Base-by-base conservation (phyloP, 2,329 filamentous ascomycete species). In the Fusarium sp. region DNA sequence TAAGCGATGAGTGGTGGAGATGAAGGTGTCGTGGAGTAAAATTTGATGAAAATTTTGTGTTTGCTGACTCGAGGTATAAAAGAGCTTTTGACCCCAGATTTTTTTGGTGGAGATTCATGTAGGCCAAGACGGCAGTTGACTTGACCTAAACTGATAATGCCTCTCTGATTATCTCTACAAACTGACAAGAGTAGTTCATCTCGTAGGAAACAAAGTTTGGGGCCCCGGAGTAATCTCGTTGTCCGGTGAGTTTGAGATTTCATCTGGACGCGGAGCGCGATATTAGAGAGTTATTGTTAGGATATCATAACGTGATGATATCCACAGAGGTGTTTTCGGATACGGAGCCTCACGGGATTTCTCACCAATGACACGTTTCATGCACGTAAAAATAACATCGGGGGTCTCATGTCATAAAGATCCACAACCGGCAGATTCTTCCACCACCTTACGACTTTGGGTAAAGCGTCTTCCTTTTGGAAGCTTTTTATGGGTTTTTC, bases 231-330 rank as follows among this genome's bases (percentile, higher is more conserved):
- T 60, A 60, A 70, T 71, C 68, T 71, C 46, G 63, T 62, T 69
- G 54, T 57, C 68, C 44, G 53, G 57, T 26, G 42, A 40, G 33
- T 32, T 48, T 15, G 26, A 64, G 60, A 44, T 20, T 57, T n/a
- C 33, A 40, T 57, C 45, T 63, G 8, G 41, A 50, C 33, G 27
- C 48, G 53, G 38, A 54, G 5, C 18, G 17, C 20, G 18, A 40
- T 18, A 55, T 32, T 37, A 26, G 33, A 54, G 68, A 69, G 60
- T 71, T 70, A 53, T 35, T 45, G 68, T 70, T 70, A 70, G 68
- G 68, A 70, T 71, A 70, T 63, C 58, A 70, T 70, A 70, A 70
- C 68, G 69, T 70, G 68, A 70, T 69, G 20, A 35, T 37, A 70
- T 64, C 68, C 68, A 70, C 67, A 55, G 12, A 13, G 20, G 27